Evolutionary conservation across 2,329 filamentous ascomycete species (phyloP), one percentile per base, ranked within the genome.

Genomic region (Calonectria hongkongensis): DNA sequence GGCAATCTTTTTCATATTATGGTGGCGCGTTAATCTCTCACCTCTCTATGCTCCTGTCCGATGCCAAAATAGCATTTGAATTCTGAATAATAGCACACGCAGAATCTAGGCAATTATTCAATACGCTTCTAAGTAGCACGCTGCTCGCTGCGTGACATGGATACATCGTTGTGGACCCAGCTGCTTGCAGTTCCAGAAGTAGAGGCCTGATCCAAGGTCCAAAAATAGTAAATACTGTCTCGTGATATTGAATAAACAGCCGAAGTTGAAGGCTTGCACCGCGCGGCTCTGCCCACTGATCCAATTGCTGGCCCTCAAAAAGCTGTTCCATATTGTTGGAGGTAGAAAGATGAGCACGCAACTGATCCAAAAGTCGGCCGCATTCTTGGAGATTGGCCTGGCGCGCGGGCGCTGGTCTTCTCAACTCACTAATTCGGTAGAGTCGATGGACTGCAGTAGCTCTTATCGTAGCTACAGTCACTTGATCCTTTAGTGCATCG

Each of bases 201-300:
- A 60, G 15, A 18, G 54, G 33, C 13, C 33, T n/a, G 16, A 60
- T 60, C 54, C 54, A 60, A 41, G 54, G 54, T 7, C 33, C 54
- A 25, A 60, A 60, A 60, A 28, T 28, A 16, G 25, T 27, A 21
- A 60, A 60, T 1, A 60, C 36, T 2, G 15, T 60, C 36, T 60
- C 54, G 16, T 60, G 54, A 6, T 60, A 25, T 7, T 60, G 54
- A 6, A n/a, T 41, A 60, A 60, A 60, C 12, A 60, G 28, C 1
- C n/a, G 4, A 13, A 60, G 13, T 10, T 41, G 33, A 9, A 60
- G 10, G 18, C 7, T 9, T 10, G 8, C 36, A 16, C 39, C 54
- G 7, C 4, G 12, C 16, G 10, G 12, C 6, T 39, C 21, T 8
- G 7, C 21, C 27, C 8, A 8, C 4, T 41, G 33, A 10, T 18